Conservation (phyloP, 2,329 filamentous ascomycete genomes). For the Pseudogymnoascus sp. region DNA sequence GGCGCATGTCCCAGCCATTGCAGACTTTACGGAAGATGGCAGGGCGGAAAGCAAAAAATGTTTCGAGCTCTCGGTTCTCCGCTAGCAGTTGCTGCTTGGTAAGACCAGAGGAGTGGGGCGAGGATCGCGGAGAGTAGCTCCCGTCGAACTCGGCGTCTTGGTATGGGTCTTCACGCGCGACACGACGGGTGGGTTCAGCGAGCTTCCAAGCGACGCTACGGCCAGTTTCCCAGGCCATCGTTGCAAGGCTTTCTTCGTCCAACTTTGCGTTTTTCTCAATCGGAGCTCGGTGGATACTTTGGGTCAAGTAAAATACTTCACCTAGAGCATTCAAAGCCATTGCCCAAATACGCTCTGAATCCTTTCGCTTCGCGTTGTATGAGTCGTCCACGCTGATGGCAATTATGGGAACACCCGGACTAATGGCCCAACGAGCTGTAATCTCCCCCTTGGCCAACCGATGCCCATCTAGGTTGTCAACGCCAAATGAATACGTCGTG, state of each 20-base stretch:
- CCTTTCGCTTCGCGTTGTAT: conserved; percentile 65
- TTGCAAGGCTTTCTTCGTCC: conserved; percentile 51
- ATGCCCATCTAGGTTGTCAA: conserved; percentile 46
- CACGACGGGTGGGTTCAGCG: conserved; percentile 69
- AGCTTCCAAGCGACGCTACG: conserved; percentile 75
- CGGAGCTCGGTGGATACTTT: conserved; percentile 54
- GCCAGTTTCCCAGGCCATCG: conserved; percentile 72
- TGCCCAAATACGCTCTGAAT: conserved; percentile 74
- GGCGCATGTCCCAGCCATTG: conserved; percentile 86
- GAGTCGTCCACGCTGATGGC: conserved; percentile 76
- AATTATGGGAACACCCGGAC: conserved; percentile 88
- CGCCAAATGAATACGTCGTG: conserved; percentile 70
- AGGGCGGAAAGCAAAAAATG: conserved; percentile 65
- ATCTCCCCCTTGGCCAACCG: conserved; percentile 68
- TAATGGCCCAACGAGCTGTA: conserved; percentile 82
- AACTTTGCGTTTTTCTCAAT: conserved; percentile 37
- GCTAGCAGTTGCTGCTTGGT: conserved; percentile 63
- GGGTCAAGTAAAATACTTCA: conserved; percentile 78
- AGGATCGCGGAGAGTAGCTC: conserved; percentile 74
- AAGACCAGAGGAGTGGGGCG: conserved; percentile 66
- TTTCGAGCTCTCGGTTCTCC: conserved; percentile 77
- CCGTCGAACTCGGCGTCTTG: conserved; percentile 61
- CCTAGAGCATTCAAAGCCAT: conserved; percentile 89
- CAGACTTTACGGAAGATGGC: conserved; percentile 72
- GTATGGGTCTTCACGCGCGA: conserved; percentile 65